These are phyloP conservation scores for Phoma sp. DNA, from an alignment of 2,329 filamentous ascomycete species.

Conservation along the genomic window DNA sequence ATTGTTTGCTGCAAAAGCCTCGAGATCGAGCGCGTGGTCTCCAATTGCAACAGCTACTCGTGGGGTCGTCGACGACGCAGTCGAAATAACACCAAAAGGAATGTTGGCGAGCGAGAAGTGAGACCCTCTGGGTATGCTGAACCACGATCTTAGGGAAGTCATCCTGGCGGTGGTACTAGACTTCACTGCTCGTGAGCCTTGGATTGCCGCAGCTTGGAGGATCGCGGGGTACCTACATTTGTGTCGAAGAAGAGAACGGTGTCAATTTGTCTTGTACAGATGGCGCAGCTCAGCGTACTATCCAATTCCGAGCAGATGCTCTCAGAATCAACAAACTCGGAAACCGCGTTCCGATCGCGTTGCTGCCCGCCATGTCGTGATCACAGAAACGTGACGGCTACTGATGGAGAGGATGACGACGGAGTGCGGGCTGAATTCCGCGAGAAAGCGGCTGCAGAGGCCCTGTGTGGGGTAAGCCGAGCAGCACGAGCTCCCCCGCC, in stretches of 20 bases:
- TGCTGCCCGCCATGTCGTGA: conserved; percentile 10
- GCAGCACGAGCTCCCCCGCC: conserved; percentile 22
- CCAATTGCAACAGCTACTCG: conserved; percentile 76
- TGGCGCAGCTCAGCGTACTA: background rate
- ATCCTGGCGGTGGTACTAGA: conserved; percentile 24
- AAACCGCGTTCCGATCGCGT: conserved; percentile 19
- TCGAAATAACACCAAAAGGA: conserved; percentile 82
- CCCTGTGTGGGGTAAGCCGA: conserved; percentile 32
- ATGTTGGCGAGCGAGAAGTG: conserved; percentile 81
- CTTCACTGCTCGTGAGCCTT: background rate
- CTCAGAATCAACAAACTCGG: conserved; percentile 13
- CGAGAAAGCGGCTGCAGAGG: conserved; percentile 20
- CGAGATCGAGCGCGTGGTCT: conserved; percentile 72
- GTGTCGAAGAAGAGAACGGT: background rate
- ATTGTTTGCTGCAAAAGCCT: conserved; percentile 62
- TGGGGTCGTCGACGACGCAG: conserved; percentile 59
- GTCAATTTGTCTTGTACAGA: conserved; percentile 1
- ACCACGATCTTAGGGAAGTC: conserved; percentile 58
- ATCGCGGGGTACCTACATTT: background rate
- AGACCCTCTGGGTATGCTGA: conserved; percentile 63
- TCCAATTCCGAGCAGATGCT: conserved; percentile 8
- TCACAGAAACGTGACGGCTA: conserved; percentile 26
- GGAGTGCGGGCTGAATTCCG: conserved; percentile 37
- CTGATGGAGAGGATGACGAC: conserved; percentile 33
- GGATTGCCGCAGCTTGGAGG: background rate